Percentiles rank a stretch among this genome's conserved stretches.
Evolutionary conservation across 2,329 filamentous ascomycete genomes (phyloP).

Genomic region (Ophiostoma triangulosporum): DNA sequence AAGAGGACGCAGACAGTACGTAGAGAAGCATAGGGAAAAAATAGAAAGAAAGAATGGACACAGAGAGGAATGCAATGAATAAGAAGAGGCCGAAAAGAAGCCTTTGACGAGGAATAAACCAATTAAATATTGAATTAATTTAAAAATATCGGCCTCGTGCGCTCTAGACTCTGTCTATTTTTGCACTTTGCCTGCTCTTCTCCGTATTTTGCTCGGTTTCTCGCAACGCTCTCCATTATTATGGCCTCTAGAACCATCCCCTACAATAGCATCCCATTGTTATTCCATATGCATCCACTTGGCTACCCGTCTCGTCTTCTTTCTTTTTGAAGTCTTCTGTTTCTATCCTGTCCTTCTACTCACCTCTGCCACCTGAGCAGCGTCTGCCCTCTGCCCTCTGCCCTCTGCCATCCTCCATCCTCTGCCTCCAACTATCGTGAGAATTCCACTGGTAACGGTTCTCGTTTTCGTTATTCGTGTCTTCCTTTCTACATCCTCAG

Average conservation of each 20-base stretch:
- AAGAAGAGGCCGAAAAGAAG: too few relatives aligned
- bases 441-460: background rate
- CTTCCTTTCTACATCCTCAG: background rate
- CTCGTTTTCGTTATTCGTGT: background rate
- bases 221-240: constrained; percentile 4
- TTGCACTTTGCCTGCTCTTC: background rate
- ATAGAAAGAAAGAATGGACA: background rate
- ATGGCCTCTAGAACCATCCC: background rate
- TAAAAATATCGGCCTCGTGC: too few relatives aligned
- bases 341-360: background rate
- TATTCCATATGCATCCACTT: background rate
- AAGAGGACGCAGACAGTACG: background rate
- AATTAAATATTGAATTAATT: too few relatives aligned
- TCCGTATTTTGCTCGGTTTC: constrained; percentile 5
- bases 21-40: background rate
- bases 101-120: too few relatives aligned
- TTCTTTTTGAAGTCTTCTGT: constrained; percentile 8
- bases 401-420: background rate
- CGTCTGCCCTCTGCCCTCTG: background rate
- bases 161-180: background rate
- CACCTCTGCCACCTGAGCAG: too few relatives aligned
- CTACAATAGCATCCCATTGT: background rate
- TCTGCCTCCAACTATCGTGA: background rate
- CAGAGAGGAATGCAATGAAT: too few relatives aligned
- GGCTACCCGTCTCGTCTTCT: background rate